Evolutionary conservation across 352 stramenopile genomes (phyloP).

Genomic region (Phytophthora constricta): DNA sequence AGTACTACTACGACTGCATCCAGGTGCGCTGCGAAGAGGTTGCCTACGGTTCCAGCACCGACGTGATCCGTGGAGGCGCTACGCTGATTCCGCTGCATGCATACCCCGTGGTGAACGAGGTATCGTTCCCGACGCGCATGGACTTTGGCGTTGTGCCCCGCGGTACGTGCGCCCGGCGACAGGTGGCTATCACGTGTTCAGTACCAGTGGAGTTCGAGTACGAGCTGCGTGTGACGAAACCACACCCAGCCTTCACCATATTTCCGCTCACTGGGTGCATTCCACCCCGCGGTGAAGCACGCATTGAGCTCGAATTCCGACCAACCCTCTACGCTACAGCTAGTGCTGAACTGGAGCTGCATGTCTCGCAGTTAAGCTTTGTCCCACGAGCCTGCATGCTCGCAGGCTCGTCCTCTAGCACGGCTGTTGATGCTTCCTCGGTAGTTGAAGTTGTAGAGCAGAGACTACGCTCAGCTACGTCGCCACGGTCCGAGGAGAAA

Average conservation of each 20-base stretch:
- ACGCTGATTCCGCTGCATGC: slow-evolving; percentile 85
- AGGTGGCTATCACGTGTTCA: slow-evolving; percentile 67
- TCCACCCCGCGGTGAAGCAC: slow-evolving; percentile 62
- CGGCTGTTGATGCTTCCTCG: slow-evolving; percentile 2
- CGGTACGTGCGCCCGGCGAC: slow-evolving; percentile 44
- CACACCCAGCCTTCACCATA: slow-evolving; percentile 81
- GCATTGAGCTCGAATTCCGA: slow-evolving; percentile 81
- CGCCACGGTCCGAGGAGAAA: slow-evolving; percentile 13
- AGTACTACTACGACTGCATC: slow-evolving; percentile 93
- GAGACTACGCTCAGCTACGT: slow-evolving; percentile 2
- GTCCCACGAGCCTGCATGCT: slow-evolving; percentile 67
- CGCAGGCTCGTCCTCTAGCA: slow-evolving; percentile 62
- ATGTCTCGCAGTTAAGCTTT: slow-evolving; percentile 85
- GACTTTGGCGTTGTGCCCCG: slow-evolving; percentile 83
- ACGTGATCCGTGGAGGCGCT: slow-evolving; percentile 41
- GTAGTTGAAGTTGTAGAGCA: slow-evolving; percentile 1
- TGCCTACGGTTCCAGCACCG: slow-evolving; percentile 64
- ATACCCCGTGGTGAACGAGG: slow-evolving; percentile 87
- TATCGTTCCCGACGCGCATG: slow-evolving; percentile 75
- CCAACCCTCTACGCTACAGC: slow-evolving; percentile 71
- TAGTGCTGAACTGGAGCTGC: slow-evolving; percentile 67
- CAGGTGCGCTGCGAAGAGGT: slow-evolving; percentile 78
- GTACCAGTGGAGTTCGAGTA: slow-evolving; percentile 92
- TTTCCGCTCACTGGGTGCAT: slow-evolving; percentile 76
- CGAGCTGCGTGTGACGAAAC: slow-evolving; percentile 64